Evolutionary conservation across 768 basidiomycete genomes (phyloP).

Genomic region (Lactarius indigo): DNA sequence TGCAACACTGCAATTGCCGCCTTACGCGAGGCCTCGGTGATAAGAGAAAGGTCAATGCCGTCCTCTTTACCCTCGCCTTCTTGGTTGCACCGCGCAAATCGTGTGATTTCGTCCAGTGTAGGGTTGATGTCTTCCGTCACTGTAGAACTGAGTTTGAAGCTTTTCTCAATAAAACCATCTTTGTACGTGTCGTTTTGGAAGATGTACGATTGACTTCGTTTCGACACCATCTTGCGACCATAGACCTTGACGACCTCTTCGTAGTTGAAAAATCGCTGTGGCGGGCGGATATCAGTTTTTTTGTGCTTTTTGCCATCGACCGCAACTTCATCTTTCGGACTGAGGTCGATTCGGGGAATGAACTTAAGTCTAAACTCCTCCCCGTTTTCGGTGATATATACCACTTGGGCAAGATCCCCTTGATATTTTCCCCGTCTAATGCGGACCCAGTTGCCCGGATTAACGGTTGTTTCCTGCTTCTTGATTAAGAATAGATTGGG

Average conservation of each 20-base stretch:
- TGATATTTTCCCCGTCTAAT: conserved; percentile 91
- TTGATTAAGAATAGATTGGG: conserved; percentile 93
- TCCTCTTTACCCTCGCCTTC: conserved; percentile 56
- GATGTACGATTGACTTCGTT: conserved; percentile 70
- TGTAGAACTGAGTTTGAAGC: conserved; percentile 77
- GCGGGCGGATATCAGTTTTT: conserved; percentile 72
- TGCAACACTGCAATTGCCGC: conserved; percentile 92
- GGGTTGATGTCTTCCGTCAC: conserved; percentile 89
- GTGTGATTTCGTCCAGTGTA: conserved; percentile 93
- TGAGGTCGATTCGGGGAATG: conserved; percentile 96
- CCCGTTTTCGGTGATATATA: conserved; percentile 89
- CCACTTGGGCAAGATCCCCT: conserved; percentile 92
- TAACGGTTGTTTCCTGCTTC: conserved; percentile 83
- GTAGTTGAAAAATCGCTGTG: conserved; percentile 88
- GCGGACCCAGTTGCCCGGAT: conserved; percentile 91
- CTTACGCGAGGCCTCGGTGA: conserved; percentile 89
- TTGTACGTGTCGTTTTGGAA: conserved; percentile 94
- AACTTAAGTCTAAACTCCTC: conserved; percentile 92
- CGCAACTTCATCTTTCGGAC: conserved; percentile 74
- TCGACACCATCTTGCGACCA: conserved; percentile 71
- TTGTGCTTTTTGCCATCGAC: conserved; percentile 75
- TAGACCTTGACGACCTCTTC: conserved; percentile 90
- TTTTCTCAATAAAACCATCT: conserved; percentile 95
- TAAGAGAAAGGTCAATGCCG: conserved; percentile 82
- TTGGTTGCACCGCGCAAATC: conserved; percentile 76